Evolutionary conservation across 306 rosid species (phyloP).

Genomic region (Abrus precatorius): DNA sequence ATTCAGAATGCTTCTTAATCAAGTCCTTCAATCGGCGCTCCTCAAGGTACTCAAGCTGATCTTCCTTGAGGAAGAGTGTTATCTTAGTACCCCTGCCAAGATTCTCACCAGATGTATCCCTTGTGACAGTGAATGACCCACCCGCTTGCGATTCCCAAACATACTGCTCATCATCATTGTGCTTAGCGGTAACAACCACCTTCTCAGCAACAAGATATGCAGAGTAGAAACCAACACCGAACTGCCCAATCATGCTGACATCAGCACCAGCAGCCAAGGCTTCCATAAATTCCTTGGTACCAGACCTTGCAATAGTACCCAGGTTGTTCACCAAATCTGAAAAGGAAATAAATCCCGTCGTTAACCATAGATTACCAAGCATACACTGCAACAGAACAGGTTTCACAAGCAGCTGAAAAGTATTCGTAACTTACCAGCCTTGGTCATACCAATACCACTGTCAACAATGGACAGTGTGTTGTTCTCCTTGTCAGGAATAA

Average conservation of each 20-base stretch:
- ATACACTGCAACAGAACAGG: background rate
- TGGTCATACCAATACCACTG: constrained; percentile 95
- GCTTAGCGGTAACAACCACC: constrained; percentile 81
- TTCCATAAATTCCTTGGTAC: constrained; percentile 96
- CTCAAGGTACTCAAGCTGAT: constrained; percentile 89
- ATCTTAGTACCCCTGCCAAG: constrained; percentile 92
- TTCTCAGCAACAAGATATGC: constrained; percentile 91
- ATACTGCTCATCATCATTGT: constrained; percentile 90
- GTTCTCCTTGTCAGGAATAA: constrained; percentile 82
- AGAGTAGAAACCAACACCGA: constrained; percentile 92
- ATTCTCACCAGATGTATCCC: constrained; percentile 74
- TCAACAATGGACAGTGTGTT: constrained; percentile 71
- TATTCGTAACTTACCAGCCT: constrained; percentile 68
- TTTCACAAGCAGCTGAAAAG: background rate
- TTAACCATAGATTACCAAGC: background rate
- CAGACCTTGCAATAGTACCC: constrained; percentile 91
- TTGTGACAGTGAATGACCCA: constrained; percentile 85
- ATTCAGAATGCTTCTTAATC: constrained; percentile 91
- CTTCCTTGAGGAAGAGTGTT: constrained; percentile 76
- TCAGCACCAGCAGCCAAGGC: constrained; percentile 94
- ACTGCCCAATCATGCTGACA: constrained; percentile 95
- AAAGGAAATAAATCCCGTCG: background rate
- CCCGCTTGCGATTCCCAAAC: constrained; percentile 96
- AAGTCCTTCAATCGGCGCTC: constrained; percentile 87
- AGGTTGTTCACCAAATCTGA: constrained; percentile 92